Evolutionary conservation across 441 rosid species (phyloP).

Genomic region (Eruca vesicaria): DNA sequence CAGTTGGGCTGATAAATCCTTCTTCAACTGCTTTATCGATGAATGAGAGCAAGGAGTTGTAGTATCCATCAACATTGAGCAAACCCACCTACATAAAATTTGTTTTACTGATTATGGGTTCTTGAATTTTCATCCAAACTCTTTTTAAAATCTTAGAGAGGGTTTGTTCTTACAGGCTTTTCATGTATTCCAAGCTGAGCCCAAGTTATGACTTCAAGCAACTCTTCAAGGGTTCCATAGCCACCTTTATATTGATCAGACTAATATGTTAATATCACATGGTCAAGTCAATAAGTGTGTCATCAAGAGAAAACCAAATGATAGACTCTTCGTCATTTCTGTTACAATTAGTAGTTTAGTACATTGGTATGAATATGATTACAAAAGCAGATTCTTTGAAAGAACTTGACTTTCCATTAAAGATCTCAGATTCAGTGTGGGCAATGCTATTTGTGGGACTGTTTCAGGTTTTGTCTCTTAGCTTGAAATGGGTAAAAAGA

Average conservation of each 20-base stretch:
- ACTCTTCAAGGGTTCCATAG: constrained; percentile 78
- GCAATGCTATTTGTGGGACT: constrained; percentile 30
- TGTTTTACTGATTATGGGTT: not conserved
- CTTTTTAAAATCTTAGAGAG: not conserved
- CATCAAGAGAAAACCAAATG: not conserved
- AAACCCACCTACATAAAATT: constrained; percentile 49
- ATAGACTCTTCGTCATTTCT: constrained; percentile 7
- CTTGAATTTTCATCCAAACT: not conserved
- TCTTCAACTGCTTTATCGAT: constrained; percentile 82
- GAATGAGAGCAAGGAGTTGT: constrained; percentile 71
- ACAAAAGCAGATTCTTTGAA: constrained; percentile 26
- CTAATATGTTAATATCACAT: not conserved
- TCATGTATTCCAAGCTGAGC: constrained; percentile 85
- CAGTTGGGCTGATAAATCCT: constrained; percentile 66
- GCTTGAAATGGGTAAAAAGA: constrained; percentile 24
- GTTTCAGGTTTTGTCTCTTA: constrained; percentile 37
- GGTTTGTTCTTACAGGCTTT: constrained; percentile 47
- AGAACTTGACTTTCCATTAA: constrained; percentile 33
- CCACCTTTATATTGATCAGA: constrained; percentile 47
- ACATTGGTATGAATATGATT: constrained; percentile 16
- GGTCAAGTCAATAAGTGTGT: not conserved
- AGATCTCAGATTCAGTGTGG: constrained; percentile 18
- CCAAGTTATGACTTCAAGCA: constrained; percentile 82
- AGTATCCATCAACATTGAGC: constrained; percentile 83
- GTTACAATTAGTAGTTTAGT: constrained; percentile 19